These are phyloP conservation scores for Aspergillus sp. DNA, from an alignment of 2,329 filamentous ascomycete genomes.

Conservation along the genomic window DNA sequence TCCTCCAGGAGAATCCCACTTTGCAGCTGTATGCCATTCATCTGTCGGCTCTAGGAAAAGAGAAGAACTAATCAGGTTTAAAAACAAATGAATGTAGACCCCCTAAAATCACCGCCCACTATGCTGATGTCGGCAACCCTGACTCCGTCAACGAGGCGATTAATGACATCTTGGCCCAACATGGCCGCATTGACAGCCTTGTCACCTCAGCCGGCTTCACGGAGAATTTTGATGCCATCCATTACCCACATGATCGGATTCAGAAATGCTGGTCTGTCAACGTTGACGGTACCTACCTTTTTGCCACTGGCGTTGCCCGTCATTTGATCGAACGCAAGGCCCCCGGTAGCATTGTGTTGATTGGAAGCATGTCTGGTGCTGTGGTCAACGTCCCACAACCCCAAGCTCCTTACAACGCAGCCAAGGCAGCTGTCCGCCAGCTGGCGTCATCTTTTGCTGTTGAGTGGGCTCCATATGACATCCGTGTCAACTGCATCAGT, in stretches of 20 bases:
- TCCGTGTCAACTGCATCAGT: conserved; percentile 61
- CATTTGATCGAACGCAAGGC: conserved; percentile 77
- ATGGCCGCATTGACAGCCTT: conserved; percentile 80
- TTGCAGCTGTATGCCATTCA: conserved; percentile 49
- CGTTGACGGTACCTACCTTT: conserved; percentile 85
- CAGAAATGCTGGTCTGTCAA: conserved; percentile 96
- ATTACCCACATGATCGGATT: conserved; percentile 83
- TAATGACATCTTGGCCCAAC: conserved; percentile 57
- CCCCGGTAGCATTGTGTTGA: conserved; percentile 58
- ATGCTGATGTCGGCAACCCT: conserved; percentile 74
- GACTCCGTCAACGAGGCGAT: conserved; percentile 69
- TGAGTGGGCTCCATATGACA: conserved; percentile 64
- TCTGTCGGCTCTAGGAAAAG: neutral
- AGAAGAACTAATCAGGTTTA: neutral
- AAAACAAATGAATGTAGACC: conserved; percentile 38
- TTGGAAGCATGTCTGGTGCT: conserved; percentile 61
- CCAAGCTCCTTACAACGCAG: conserved; percentile 63
- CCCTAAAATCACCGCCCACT: conserved; percentile 83
- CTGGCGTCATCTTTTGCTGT: conserved; percentile 59
- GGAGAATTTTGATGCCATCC: conserved; percentile 87
- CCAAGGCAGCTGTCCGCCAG: conserved; percentile 58
- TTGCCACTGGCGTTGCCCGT: conserved; percentile 73
- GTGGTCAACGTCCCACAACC: conserved; percentile 64
- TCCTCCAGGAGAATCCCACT: conserved; percentile 70
- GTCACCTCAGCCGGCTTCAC: conserved; percentile 96